Conservation (phyloP, 768 basidiomycete species). For the Rhodosporidiobolus sp. region DNA sequence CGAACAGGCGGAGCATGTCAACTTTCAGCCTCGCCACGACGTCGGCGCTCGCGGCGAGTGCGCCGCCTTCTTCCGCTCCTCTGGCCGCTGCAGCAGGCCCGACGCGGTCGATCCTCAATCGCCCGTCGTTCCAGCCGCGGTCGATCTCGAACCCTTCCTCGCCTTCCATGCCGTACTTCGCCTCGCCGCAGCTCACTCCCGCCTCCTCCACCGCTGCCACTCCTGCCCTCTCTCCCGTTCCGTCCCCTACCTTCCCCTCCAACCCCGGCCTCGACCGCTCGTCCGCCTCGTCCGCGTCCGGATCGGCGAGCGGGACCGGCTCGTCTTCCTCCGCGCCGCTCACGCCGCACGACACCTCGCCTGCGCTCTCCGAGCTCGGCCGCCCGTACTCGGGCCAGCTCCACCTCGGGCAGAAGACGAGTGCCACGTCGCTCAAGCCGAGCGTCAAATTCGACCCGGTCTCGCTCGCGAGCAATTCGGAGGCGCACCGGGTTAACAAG, state of each 20-base stretch:
- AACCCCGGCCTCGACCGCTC: slow-evolving; percentile 16
- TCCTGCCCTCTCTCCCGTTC: background rate
- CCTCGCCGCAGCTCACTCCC: background rate
- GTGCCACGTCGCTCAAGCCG: background rate
- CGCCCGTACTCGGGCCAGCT: background rate
- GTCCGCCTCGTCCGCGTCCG: slow-evolving; percentile 34
- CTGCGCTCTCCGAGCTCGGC: slow-evolving; percentile 20
- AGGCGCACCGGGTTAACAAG: background rate
- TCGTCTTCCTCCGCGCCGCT: slow-evolving; percentile 25
- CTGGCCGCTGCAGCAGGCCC: slow-evolving; percentile 1
- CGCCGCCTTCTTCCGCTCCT: background rate
- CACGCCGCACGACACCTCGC: slow-evolving; percentile 34
- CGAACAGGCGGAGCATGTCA: slow-evolving; percentile 33
- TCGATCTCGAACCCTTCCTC: slow-evolving; percentile 33
- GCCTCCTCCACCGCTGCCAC: background rate
- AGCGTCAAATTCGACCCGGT: slow-evolving; percentile 31
- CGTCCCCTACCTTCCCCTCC: slow-evolving; percentile 4
- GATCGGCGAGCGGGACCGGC: slow-evolving; percentile 8
- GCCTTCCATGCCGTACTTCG: background rate
- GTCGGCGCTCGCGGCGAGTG: background rate
- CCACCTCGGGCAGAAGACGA: no score
- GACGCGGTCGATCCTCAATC: slow-evolving; percentile 5
- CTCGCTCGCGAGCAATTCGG: slow-evolving; percentile 4
- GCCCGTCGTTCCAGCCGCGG: slow-evolving; percentile 6
- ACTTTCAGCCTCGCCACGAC: slow-evolving; percentile 27